These are phyloP conservation scores for Spongospora subterranea DNA, from an alignment of 208 protist genomes.

Conservation along the genomic window DNA sequence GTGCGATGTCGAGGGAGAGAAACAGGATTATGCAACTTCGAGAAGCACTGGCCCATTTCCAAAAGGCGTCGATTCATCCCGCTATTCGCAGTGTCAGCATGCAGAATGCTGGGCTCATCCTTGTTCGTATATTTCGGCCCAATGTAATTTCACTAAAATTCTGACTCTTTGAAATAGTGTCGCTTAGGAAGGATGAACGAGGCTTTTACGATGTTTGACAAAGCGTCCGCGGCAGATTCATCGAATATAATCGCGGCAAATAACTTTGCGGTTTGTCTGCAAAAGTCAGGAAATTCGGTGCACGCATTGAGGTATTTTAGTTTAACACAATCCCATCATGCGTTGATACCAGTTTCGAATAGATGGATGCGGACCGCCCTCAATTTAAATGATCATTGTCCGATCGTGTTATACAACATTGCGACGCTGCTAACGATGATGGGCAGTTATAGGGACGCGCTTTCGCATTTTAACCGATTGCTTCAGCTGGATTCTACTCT, in stretches of 20 bases:
- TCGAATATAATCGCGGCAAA: neutral
- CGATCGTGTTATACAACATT: neutral
- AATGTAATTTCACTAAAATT: neutral
- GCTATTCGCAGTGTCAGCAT: neutral
- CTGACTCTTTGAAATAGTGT: neutral
- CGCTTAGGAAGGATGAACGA: neutral
- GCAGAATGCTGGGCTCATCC: slow-evolving; percentile 16
- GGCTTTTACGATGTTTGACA: neutral
- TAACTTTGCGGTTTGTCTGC: slow-evolving; percentile 25
- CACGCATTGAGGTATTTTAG: slow-evolving; percentile 15
- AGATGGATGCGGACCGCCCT: slow-evolving; percentile 36
- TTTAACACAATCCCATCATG: neutral
- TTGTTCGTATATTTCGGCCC: neutral
- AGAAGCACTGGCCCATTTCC: slow-evolving; percentile 21
- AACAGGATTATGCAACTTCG: neutral
- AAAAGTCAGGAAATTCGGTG: neutral
- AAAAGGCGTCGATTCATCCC: neutral
- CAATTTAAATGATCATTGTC: neutral
- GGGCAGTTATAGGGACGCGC: neutral
- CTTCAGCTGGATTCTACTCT: neutral
- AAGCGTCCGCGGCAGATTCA: neutral
- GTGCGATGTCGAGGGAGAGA: neutral
- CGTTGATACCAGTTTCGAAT: neutral
- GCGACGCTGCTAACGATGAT: neutral
- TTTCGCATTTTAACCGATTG: neutral